Evolutionary conservation across 306 rosid genomes (phyloP).

Genomic region (Citrullus mucosospermus): DNA sequence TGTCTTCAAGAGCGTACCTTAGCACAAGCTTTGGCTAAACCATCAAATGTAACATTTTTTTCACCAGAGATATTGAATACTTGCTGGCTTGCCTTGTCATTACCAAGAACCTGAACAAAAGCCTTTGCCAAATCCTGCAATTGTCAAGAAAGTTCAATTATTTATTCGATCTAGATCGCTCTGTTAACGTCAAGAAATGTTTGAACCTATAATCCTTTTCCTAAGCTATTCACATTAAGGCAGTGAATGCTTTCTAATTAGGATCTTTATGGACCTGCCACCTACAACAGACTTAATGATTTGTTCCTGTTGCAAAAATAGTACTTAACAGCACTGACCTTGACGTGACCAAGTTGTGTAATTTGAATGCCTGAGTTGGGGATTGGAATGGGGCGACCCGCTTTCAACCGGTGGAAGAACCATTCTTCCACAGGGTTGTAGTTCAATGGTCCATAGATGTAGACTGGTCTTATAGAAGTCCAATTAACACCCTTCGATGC

Average conservation of each 20-base stretch:
- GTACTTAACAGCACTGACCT: conserved; percentile 25
- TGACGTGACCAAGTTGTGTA: conserved; percentile 94
- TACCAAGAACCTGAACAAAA: conserved; percentile 73
- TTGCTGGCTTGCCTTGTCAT: conserved; percentile 76
- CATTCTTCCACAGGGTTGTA: conserved; percentile 98
- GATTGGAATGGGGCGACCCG: conserved; percentile 93
- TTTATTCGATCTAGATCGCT: neutral
- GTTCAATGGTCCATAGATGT: conserved; percentile 92
- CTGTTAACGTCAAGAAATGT: neutral
- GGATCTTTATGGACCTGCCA: neutral
- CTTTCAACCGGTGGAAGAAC: conserved; percentile 97
- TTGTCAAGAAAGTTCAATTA: conserved; percentile 10
- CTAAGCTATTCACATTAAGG: neutral
- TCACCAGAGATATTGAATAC: conserved; percentile 94
- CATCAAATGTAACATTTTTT: conserved; percentile 83
- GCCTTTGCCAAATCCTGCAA: conserved; percentile 80
- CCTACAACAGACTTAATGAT: neutral
- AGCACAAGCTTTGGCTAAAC: conserved; percentile 93
- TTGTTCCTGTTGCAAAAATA: neutral
- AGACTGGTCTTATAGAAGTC: conserved; percentile 94
- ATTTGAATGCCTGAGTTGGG: conserved; percentile 79
- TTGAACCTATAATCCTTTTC: neutral
- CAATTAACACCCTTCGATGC: conserved; percentile 65
- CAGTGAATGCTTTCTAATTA: neutral
- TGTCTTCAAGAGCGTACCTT: conserved; percentile 32